phyloP scores from a whole-genome alignment of 2,329 filamentous ascomycete genomes.

The Neonectria ditissima region DNA sequence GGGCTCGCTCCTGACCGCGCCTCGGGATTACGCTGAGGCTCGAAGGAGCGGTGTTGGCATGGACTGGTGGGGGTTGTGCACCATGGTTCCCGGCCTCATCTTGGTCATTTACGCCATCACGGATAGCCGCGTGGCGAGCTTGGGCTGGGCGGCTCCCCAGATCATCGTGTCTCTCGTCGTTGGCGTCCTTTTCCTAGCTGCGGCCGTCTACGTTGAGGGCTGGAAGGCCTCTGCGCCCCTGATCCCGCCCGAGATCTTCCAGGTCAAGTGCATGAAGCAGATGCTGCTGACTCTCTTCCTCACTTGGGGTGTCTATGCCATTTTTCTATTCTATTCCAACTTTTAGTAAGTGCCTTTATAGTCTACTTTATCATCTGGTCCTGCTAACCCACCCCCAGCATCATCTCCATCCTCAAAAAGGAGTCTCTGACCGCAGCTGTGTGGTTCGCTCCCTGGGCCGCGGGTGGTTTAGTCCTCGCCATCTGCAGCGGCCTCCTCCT shows the following conservation, averaged over 20 bases:
- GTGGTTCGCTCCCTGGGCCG: conserved; percentile 69
- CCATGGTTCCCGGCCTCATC: conserved; percentile 69
- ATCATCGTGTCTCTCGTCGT: conserved; percentile 70
- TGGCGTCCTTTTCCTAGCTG: conserved; percentile 64
- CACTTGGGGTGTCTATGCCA: conserved; percentile 65
- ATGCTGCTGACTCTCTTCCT: conserved; percentile 65
- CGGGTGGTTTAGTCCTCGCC: conserved; percentile 68
- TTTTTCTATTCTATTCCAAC: conserved; percentile 71
- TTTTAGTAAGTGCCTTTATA: conserved; percentile 65
- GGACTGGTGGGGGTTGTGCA: conserved; percentile 70
- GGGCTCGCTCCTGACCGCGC: conserved; percentile 55
- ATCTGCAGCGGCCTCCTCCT: conserved; percentile 64
- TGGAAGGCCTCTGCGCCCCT: conserved; percentile 71
- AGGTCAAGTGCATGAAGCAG: conserved; percentile 69
- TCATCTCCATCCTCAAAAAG: conserved; percentile 63
- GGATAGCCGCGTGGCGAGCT: conserved; percentile 66
- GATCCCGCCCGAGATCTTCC: conserved; percentile 72
- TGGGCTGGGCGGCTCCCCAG: conserved; percentile 74
- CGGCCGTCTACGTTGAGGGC: conserved; percentile 72
- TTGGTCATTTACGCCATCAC: conserved; percentile 78
- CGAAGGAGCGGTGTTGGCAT: conserved; percentile 55
- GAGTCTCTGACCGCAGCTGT: conserved; percentile 65
- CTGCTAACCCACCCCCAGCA: conserved; percentile 51
- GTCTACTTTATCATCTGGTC: not conserved
- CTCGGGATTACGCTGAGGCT: conserved; percentile 50